Conservation (phyloP, 2,329 filamentous ascomycete species). For the Magnaporthiopsis rhizophila region DNA sequence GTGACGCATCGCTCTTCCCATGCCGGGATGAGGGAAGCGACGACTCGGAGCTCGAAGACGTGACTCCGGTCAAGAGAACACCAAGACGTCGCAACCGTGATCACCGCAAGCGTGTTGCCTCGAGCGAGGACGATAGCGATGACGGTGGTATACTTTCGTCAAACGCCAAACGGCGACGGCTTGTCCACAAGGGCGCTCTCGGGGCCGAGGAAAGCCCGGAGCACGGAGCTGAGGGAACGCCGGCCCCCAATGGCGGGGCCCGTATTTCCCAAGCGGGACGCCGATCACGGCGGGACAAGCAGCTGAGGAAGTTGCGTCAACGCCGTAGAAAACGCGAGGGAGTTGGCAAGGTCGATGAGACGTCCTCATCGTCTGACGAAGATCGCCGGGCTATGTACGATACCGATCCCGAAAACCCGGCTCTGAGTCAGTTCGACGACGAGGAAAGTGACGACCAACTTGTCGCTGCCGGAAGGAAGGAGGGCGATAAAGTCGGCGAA, state of each 20-base stretch:
- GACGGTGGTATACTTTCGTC: neutral
- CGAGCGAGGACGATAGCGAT: conserved; percentile 2
- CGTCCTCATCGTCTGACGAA: conserved; percentile 7
- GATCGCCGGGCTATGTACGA: conserved; percentile 20
- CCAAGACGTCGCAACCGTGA: neutral
- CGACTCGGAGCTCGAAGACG: neutral
- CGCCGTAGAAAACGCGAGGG: conserved; percentile 22
- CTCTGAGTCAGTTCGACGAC: conserved; percentile 24
- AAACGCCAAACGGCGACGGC: neutral
- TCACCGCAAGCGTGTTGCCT: neutral
- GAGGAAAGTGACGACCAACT: conserved; percentile 20
- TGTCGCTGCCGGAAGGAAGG: neutral
- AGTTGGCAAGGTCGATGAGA: conserved; percentile 15
- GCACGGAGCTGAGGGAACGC: neutral
- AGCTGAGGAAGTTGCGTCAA: conserved; percentile 22
- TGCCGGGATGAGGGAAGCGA: neutral
- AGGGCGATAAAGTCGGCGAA: neutral
- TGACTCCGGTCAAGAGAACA: neutral
- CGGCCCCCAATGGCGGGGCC: neutral
- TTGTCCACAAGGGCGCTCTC: neutral
- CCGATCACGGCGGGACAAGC: conserved; percentile 18
- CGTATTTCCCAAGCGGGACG: conserved; percentile 5
- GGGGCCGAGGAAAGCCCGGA: neutral
- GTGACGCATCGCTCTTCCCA: too few species aligned
- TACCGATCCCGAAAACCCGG: conserved; percentile 20